Conservation (phyloP, 2,329 filamentous ascomycete genomes). For the Chrysoporthe cubensis region DNA sequence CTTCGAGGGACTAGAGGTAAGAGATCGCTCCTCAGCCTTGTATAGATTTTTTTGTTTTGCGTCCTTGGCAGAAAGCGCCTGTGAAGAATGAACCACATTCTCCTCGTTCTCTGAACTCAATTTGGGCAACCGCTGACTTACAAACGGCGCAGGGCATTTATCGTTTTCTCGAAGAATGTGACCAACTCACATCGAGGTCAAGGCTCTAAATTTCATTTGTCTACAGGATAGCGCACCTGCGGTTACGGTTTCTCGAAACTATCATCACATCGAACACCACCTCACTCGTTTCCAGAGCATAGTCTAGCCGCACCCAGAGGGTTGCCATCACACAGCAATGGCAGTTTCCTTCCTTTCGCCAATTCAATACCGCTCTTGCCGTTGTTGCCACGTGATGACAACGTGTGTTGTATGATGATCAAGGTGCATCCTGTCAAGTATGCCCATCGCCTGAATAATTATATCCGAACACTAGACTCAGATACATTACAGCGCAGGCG, state of each 20-base stretch:
- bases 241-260: slow-evolving; percentile 6
- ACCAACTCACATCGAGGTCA: slow-evolving; percentile 39
- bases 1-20: slow-evolving; percentile 55
- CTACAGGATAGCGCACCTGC: not conserved
- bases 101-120: not conserved
- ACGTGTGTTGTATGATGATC: not conserved
- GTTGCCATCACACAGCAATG: slow-evolving; percentile 17
- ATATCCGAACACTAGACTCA: not conserved
- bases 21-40: not conserved
- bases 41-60: not conserved
- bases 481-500: not conserved
- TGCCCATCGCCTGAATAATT: not conserved
- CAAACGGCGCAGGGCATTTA: slow-evolving; percentile 50
- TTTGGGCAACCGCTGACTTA: not conserved
- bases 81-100: too few relatives aligned
- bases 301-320: slow-evolving; percentile 6
- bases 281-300: slow-evolving; percentile 25
- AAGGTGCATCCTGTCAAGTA: not conserved
- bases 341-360: slow-evolving; percentile 2
- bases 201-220: slow-evolving; percentile 24
- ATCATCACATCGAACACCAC: slow-evolving; percentile 20
- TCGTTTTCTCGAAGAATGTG: slow-evolving; percentile 62
- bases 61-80: too few relatives aligned
- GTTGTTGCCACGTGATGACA: not conserved
- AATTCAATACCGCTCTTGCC: not conserved